Evolutionary conservation across 352 stramenopile genomes (phyloP), one percentile per base, ranked within the genome.

Genomic region (Globisporangium paroecandrum): DNA sequence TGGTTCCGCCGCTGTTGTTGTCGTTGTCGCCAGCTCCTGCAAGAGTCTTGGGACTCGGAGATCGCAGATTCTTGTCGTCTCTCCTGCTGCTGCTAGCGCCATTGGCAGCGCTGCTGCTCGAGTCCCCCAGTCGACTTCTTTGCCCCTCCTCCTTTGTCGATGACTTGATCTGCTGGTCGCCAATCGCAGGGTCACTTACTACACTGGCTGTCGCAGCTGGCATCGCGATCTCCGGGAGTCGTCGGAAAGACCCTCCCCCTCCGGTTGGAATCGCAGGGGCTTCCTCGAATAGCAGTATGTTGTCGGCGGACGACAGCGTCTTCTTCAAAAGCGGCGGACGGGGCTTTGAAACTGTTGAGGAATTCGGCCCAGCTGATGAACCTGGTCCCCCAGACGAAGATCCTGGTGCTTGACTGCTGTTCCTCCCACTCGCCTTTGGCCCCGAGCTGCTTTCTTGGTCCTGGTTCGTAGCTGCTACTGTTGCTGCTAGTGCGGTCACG

Each of bases 301-400:
- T 15, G 12, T 22, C 49, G 9, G 38, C 27, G 34, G 47, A 53
- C 20, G 54, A 27, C 29, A 66, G 43, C 4, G 66, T 55, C 55
- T 68, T 71, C 49, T 68, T 67, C 12, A 67, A 53, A 24, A 72
- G 62, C 22, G 62, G 67, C 4, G 61, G 61, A 8, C 56, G 41
- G 12, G 55, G 20, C 54, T 72, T 72, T 25, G 38, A 18, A 15
- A 20, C 38, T 7, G 38, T 47, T 20, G 38, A 41, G 43, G 58
- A 22, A 12, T 34, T 57, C 9, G 57, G 22, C n/a, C 13, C 53
- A 13, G 22, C 43, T 24, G 55, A n/a, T 22, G 63, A 22, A 1
- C 24, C 58, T 46, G 53, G 49, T 20, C 54, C 7, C 1, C 36
- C 36, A 13, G 54, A 36, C 27, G 27, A 20, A 59, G 27, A 25